Base-by-base conservation (phyloP, 176 grass and related monocot species). In the Secale cereale region DNA sequence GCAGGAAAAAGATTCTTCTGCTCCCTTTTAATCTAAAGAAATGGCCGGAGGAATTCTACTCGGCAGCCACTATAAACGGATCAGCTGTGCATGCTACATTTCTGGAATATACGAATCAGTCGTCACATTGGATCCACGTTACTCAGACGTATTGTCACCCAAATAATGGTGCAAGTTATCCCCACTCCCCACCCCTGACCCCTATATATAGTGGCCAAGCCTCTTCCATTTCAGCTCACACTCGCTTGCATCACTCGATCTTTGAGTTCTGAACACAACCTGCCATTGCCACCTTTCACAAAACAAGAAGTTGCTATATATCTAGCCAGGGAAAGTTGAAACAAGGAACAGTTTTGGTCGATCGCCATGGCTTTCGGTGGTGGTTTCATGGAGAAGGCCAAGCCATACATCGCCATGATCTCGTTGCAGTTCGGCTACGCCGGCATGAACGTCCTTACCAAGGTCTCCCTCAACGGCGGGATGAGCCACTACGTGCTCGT, bases 401-500 rank as follows among this genome's bases (percentile, higher is more conserved):
- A 92, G 84, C 95, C 95, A 6, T 97, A 97, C 86, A 46, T 89
- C 65, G 88, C 95, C 64, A 97, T 97, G 95, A 86, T 91, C 71
- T 89, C 81, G 3, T 81, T 97, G 17, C 95, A 97, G 40, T 97
- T 97, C 26, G 95, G 95, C 14, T 97, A 97, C 28, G 95, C 95
- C 2, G 95, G 95, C 52, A 97, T 97, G 95, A 97, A 97, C 85
- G 86, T 97, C 10, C 87, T 97, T 4, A 92, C 95, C 57, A 97
- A 97, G 83, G 84, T 97, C 19, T 94, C 95, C 1, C 92, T 97
- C 4, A 94, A 92, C 65, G 61, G 77, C 26, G 94, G 94, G 63
- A 91, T 97, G 92, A 97, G 92, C 88, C 95, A 97, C 61, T 94
- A 97, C 67, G 95, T 94, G 15, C 90, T 97, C 10, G 95, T 97